Base-by-base conservation (phyloP, 305 asterid genomes). In the Lippia alba region DNA sequence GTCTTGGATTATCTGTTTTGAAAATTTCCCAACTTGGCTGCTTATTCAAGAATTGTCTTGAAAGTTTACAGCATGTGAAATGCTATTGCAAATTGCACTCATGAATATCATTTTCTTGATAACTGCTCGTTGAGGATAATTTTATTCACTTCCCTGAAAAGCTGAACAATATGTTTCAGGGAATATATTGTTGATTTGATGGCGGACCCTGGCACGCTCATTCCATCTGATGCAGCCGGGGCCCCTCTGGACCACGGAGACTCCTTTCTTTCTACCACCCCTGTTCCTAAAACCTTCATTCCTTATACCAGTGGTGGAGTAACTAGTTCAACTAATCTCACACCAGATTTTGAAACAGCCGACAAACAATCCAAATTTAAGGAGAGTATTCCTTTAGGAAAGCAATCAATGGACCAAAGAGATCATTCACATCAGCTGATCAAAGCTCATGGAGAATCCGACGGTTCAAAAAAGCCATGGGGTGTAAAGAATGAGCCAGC, bases 181-280 rank as follows among this genome's bases (percentile, higher is more conserved):
- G 98, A 93, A 81, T 89, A 80, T 77, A 91, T 93, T 80, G 94
- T 93, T 74, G 97, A 93, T 86, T 78, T 93, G 78, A 93, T 91
- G 98, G 93, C 97, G 64, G 96, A 84, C 79, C 98, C 98, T 19
- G 98, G 98, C 63, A 79, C 97, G 39, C 96, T 93, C 79, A 91
- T 93, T 82, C 97, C 97, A 76, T 86, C 97, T 70, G 97, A 91
- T 76, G 82, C 86, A 75, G 89, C 82, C 16, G 89, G 85, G 61
- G 79, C 81, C 58, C 84, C 78, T 70, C 54, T 72, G 59, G 87
- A 83, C 50, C 41, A 61, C 55, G 79, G 78, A 41, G 85, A 80
- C 70, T 66, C 84, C 65, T 70, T 73, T 67, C 67, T 75, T 70
- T 73, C 78, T 34, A 48, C 61, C 56, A 59, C 67, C 62, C 69